Base-by-base conservation (phyloP, 345 rosid species). In the Pistacia integerrima region DNA sequence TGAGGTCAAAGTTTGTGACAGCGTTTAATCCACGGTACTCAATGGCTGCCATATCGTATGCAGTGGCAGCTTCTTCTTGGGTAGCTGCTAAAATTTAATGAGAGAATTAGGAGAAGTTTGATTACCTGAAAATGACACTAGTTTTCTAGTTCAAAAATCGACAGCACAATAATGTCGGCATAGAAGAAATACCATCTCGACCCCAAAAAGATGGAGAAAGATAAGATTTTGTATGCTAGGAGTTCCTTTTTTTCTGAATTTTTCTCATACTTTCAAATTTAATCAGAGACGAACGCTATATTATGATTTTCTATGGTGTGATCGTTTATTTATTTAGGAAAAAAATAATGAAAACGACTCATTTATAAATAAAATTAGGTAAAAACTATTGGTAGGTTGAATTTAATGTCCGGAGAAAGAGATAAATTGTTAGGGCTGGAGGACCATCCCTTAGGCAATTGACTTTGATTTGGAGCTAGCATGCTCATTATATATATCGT, bases 1-100 rank as follows among this genome's bases (percentile, higher is more conserved):
- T 91, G 52, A 94, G 89, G 73, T 94, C 97, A 73, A 94, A 94
- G 82, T 94, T 94, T 1, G 98, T 94, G 71, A 94, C 98, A 7
- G 98, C 98, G 68, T 94, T 93, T 28, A 87, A 84, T 62, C 98
- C 97, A 35, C 98, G 93, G 79, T 94, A 91, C 83, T 94, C 97
- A 18, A 94, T 91, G 0, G 98, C 98, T 2, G 98, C 98, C 82
- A 94, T 85, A 36, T 94, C 98, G 58, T 94, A 93, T 11, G 98
- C 98, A 0, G 87, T 84, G 55, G 97, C 98, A 20, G 97, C 98
- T 87, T 94, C 98, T 80, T 94, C 98, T 77, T 94, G 98, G 4
- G 98, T 94, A 13, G 97, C 98, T 94, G 90, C 55, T 76, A 70
- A 66, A 11, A 74, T 12, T 51, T 36, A 65, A 64, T 18, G 69